Conservation (phyloP, 805 yeast species). For the Alloascoidea hylecoeti region DNA sequence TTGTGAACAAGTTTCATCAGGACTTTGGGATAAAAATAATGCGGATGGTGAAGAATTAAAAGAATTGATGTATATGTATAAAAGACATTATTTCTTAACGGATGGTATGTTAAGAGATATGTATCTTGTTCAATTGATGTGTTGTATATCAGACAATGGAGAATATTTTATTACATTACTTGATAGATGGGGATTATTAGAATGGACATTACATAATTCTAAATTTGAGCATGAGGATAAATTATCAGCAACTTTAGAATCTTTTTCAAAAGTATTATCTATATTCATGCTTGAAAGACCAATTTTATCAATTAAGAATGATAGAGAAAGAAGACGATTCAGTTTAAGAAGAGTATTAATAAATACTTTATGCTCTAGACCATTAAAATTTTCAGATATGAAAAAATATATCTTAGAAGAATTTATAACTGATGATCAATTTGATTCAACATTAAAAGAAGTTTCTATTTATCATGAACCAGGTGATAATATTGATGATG, state of each 20-base stretch:
- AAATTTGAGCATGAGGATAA: slow-evolving; percentile 21
- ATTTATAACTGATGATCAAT: slow-evolving; percentile 53
- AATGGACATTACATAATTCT: slow-evolving; percentile 31
- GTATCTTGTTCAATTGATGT: slow-evolving; percentile 47
- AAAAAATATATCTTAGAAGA: slow-evolving; percentile 63
- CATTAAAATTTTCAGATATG: slow-evolving; percentile 58
- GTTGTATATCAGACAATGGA: slow-evolving; percentile 43
- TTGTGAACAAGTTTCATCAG: slow-evolving; percentile 73
- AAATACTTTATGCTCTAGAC: slow-evolving; percentile 66
- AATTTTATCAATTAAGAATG: slow-evolving; percentile 34
- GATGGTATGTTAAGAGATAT: slow-evolving; percentile 44
- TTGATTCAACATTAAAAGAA: slow-evolving; percentile 44
- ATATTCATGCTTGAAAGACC: slow-evolving; percentile 55
- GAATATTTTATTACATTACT: slow-evolving; percentile 41
- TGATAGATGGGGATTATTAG: slow-evolving; percentile 53
- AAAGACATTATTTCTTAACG: slow-evolving; percentile 71
- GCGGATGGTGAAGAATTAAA: slow-evolving; percentile 74
- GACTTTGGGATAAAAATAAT: slow-evolving; percentile 92
- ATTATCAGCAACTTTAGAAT: slow-evolving; percentile 58
- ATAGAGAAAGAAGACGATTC: slow-evolving; percentile 9
- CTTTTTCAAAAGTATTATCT: slow-evolving; percentile 55
- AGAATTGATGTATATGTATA: slow-evolving; percentile 68
- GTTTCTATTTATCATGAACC: slow-evolving; percentile 55
- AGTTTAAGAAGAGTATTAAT: slow-evolving; percentile 56
- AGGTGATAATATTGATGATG: slow-evolving; percentile 34